Base-by-base conservation (phyloP, 2,329 filamentous ascomycete species). In the Blastomyces parvus region DNA sequence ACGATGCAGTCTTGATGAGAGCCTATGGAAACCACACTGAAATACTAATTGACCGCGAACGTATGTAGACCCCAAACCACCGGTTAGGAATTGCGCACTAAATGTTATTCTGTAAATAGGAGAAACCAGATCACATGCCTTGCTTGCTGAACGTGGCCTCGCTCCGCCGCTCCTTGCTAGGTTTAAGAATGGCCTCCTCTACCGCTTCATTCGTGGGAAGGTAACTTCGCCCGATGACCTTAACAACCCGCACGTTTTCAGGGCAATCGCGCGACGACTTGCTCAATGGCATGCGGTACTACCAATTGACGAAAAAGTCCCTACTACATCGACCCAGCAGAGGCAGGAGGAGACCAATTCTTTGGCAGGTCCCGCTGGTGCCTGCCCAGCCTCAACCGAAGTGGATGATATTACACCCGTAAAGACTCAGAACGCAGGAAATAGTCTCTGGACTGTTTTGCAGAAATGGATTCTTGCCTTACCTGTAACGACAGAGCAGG, bases 11-110 rank as follows among this genome's bases (percentile, higher is more conserved):
- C 68, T 82, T 99, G 67, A 84, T 99, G 71, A 86, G 94, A 69
- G 94, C 94, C 66, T 99, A 97, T 77, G 94, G 94, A 70, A 88
- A 94, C 74, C 91, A 92, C 67, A 97, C 94, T 69, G 91, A 96
- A 73, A 84, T 97, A 62, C 84, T 99, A 70, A 99, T 99, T 78
- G 94, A 99, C 79, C 89, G 94, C 69, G 90, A 96, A 79, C 87
- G 93, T 82, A 87, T 85, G 82, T 84, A 64, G 62, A 40, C 63
- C 65, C 66, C 58, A 62, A 42, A 60, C 55, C 50, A 61, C 55
- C 60, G 36, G 58, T 63, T 68, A 73, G 70, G 67, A 65, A 53
- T 68, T 72, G 73, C 3, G 71, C 72, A 70, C 75, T 72, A 66
- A 66, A 64, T 65, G 65, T 30, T 42, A 53, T 64, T 60, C 63